phyloP scores from a whole-genome alignment of 169 alveolate species.

The Theileria annulata region DNA sequence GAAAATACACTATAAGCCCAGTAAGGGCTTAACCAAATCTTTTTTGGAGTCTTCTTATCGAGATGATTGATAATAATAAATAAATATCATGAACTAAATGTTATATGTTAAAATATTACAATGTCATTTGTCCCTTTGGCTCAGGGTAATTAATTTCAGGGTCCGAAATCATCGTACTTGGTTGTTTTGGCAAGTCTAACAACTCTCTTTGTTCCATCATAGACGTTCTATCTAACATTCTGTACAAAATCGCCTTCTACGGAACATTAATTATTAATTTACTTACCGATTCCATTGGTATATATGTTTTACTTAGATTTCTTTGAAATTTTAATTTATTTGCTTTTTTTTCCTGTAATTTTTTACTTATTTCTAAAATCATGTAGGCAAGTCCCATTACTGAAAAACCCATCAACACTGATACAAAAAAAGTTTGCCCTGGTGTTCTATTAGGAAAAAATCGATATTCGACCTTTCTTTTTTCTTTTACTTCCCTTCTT shows the following conservation, averaged over 20 bases:
- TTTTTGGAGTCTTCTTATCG: slow-evolving; percentile 46
- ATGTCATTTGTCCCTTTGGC: slow-evolving; percentile 21
- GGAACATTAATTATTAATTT: neutral
- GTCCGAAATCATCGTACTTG: slow-evolving; percentile 25
- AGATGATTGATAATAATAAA: slow-evolving; percentile 1
- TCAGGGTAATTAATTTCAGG: slow-evolving; percentile 26
- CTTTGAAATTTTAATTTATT: neutral
- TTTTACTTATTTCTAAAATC: slow-evolving; percentile 11
- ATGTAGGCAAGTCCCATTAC: slow-evolving; percentile 54
- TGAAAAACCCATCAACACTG: slow-evolving; percentile 46
- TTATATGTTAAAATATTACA: neutral
- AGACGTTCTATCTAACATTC: neutral
- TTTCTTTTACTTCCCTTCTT: slow-evolving; percentile 29
- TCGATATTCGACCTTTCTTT: slow-evolving; percentile 21
- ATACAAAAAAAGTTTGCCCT: slow-evolving; percentile 50
- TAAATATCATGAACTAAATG: neutral
- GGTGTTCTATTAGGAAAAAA: slow-evolving; percentile 64
- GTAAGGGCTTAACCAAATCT: slow-evolving; percentile 44
- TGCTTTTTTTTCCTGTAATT: slow-evolving; percentile 13
- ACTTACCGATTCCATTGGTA: slow-evolving; percentile 27
- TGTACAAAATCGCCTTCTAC: neutral
- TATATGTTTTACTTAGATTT: slow-evolving; percentile 19
- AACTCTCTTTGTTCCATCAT: neutral
- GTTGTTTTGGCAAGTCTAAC: slow-evolving; percentile 1
- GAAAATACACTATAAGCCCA: slow-evolving; percentile 29